Conservation (phyloP, 2,329 filamentous ascomycete genomes). For the Hypomyces rosellus region DNA sequence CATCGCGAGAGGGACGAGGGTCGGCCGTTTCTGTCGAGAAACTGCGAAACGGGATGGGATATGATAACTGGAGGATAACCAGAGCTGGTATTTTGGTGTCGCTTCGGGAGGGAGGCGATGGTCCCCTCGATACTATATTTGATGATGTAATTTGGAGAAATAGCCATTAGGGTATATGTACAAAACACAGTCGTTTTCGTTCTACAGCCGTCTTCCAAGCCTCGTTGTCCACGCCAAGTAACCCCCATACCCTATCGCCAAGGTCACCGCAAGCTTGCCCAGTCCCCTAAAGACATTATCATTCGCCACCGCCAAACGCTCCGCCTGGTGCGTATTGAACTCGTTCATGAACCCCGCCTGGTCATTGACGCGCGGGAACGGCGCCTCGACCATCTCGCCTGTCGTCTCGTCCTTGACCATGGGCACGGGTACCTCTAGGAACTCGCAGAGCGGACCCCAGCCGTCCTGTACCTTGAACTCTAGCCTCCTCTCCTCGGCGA, state of each 20-base stretch:
- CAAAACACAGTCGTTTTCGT: neutral
- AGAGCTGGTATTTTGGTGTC: no score
- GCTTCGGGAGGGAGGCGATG: no score
- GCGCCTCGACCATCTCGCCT: constrained; percentile 25
- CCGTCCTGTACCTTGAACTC: constrained; percentile 34
- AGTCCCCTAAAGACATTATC: constrained; percentile 18
- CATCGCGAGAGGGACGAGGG: no score
- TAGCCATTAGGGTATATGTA: no score
- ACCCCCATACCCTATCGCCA: constrained; percentile 21
- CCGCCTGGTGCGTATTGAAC: constrained; percentile 6
- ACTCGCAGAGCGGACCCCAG: constrained; percentile 36
- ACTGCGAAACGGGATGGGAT: no score
- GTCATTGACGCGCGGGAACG: constrained; percentile 29
- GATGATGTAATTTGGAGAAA: no score
- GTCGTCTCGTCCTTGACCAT: constrained; percentile 23
- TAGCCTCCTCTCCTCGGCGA: constrained; percentile 28
- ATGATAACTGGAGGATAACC: no score
- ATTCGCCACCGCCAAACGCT: constrained; percentile 19
- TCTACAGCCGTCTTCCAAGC: constrained; percentile 14
- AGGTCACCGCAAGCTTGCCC: constrained; percentile 15
- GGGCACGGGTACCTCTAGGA: constrained; percentile 33
- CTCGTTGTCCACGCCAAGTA: constrained; percentile 25
- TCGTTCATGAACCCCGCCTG: constrained; percentile 17
- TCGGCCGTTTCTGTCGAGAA: no score
- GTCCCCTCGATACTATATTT: no score